These are phyloP conservation scores for Jamesozyma spencerorum DNA, from an alignment of 805 yeast species.

Conservation along the genomic window DNA sequence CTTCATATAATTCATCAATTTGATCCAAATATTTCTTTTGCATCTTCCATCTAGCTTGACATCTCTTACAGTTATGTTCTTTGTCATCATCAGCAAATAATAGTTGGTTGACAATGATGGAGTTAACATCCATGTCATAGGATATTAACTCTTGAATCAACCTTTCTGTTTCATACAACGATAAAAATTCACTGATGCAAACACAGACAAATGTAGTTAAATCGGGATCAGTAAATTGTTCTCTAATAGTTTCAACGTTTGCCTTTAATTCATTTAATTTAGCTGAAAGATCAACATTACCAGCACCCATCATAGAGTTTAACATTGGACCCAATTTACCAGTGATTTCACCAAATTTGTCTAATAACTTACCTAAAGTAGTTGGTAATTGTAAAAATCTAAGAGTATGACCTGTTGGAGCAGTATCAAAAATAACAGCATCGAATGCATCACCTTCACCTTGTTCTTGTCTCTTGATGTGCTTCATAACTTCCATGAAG, in stretches of 20 bases:
- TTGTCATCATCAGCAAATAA: constrained; percentile 68
- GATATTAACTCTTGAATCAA: constrained; percentile 92
- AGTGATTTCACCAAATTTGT: constrained; percentile 78
- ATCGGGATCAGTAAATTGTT: constrained; percentile 93
- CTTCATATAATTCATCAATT: constrained; percentile 93
- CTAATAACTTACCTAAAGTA: constrained; percentile 77
- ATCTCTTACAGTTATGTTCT: constrained; percentile 73
- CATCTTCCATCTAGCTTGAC: constrained; percentile 89
- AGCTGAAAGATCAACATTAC: constrained; percentile 56
- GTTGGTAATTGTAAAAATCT: constrained; percentile 92
- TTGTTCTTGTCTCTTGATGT: constrained; percentile 67
- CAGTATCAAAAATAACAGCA: constrained; percentile 96
- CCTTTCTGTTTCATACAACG: constrained; percentile 94
- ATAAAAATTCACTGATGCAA: constrained; percentile 92
- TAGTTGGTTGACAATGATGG: constrained; percentile 91
- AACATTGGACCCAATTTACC: constrained; percentile 87
- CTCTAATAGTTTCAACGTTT: constrained; percentile 72
- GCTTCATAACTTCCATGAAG: constrained; percentile 96
- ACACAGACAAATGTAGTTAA: constrained; percentile 93
- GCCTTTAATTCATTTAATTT: constrained; percentile 34
- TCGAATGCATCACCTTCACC: constrained; percentile 46
- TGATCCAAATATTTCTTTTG: constrained; percentile 91
- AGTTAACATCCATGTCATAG: constrained; percentile 92
- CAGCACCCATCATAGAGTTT: constrained; percentile 65
- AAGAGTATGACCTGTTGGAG: constrained; percentile 97